Conservation (phyloP, 257 asterid species). For the Asclepias syriaca region DNA sequence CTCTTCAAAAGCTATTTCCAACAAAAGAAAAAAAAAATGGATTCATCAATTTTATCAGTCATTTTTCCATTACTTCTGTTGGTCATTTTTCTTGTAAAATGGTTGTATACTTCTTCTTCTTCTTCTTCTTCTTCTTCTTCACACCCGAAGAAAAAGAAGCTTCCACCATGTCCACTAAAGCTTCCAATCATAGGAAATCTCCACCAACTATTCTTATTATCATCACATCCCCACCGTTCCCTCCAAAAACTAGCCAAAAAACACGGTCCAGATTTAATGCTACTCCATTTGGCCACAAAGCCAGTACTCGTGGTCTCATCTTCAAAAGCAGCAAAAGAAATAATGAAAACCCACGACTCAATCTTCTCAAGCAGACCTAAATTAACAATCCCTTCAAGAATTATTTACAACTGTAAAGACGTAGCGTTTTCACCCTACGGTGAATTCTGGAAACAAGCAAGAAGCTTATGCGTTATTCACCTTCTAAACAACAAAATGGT, state of each 20-base stretch:
- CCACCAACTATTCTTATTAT: conserved; percentile 23
- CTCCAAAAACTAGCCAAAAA: conserved; percentile 19
- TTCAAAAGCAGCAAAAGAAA: too few species aligned
- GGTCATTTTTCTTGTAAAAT: conserved; percentile 1
- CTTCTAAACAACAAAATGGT: conserved; percentile 16
- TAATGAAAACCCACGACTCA: conserved; percentile 9
- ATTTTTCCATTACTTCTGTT: background rate
- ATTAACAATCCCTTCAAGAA: background rate
- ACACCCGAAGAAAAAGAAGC: background rate
- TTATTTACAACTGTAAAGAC: conserved; percentile 8
- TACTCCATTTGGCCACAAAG: conserved; percentile 28
- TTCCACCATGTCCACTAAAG: conserved; percentile 40
- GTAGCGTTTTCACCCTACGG: conserved; percentile 4
- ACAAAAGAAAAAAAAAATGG: background rate
- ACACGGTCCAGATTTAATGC: conserved; percentile 36
- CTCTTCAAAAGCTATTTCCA: background rate
- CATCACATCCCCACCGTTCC: conserved; percentile 22
- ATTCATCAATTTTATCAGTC: background rate
- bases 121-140: too few species aligned
- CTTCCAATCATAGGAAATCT: conserved; percentile 41
- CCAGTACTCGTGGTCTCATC: background rate
- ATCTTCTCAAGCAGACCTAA: conserved; percentile 24
- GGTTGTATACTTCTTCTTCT: conserved; percentile 4
- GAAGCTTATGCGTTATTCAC: conserved; percentile 7
- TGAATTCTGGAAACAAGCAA: conserved; percentile 20